Percentiles rank a stretch among this genome's conserved stretches.
These are phyloP conservation scores for Talaromyces borbonicus DNA, from an alignment of 495 filamentous ascomycete genomes.

Conservation along the genomic window DNA sequence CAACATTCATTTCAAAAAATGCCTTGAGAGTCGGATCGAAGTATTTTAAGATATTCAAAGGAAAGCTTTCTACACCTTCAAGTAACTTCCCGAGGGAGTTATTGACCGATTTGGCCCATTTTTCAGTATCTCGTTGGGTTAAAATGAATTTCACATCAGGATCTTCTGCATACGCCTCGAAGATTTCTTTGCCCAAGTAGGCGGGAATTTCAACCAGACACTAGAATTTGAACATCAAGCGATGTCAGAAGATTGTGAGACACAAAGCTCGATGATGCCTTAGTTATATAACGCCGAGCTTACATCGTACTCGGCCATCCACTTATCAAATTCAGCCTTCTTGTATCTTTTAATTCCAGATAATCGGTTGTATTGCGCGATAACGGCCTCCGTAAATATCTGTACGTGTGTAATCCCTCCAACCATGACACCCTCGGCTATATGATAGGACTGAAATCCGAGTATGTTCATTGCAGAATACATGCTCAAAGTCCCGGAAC, in stretches of 20 bases:
- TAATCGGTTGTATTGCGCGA: not conserved
- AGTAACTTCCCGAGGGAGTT: not conserved
- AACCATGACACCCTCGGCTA: not conserved
- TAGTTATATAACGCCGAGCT: too few relatives aligned
- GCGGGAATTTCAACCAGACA: not conserved
- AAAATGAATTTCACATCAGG: not conserved
- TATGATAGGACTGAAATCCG: not conserved
- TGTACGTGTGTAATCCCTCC: not conserved
- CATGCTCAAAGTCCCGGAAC: not conserved
- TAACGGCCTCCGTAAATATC: not conserved
- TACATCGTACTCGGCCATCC: not conserved
- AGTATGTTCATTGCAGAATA: not conserved
- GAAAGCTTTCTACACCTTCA: not conserved
- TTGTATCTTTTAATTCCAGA: not conserved
- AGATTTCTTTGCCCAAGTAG: not conserved
- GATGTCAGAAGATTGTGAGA: too few relatives aligned
- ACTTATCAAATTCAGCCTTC: not conserved
- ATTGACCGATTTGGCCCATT: not conserved
- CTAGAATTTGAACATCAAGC: too few relatives aligned
- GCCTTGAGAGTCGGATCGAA: not conserved
- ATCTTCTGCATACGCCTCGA: not conserved
- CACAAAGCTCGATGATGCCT: too few relatives aligned
- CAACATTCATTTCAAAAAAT: not conserved
- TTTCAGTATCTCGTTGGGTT: not conserved
- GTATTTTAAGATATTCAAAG: not conserved